phyloP scores from a whole-genome alignment of 148 eudicot genomes.

The Rhododendron ferrugineum region DNA sequence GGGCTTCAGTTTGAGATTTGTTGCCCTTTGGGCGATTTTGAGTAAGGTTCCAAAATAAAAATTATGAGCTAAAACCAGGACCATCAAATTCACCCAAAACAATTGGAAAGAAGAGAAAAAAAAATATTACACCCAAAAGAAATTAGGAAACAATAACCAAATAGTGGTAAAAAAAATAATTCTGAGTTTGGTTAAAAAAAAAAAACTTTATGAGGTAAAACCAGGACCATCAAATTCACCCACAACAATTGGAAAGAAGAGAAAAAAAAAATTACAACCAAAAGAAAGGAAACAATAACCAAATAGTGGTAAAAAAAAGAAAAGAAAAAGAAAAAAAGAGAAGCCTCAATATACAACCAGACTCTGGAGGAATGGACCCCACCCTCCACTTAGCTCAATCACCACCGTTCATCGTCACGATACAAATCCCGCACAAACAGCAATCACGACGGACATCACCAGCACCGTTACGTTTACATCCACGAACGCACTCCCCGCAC shows the following conservation, averaged over 20 bases:
- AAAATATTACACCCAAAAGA: background rate
- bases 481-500: slow-evolving; percentile 11
- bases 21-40: too few relatives aligned
- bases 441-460: background rate
- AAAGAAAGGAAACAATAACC: background rate
- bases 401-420: slow-evolving; percentile 17
- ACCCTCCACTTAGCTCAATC: background rate
- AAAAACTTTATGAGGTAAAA: background rate
- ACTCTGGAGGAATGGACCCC: background rate
- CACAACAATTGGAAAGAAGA: background rate
- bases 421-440: slow-evolving; percentile 6
- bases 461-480: slow-evolving; percentile 4
- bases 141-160: background rate
- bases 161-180: background rate
- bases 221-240: background rate
- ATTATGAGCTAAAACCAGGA: background rate
- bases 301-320: background rate
- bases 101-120: background rate
- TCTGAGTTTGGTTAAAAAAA: too few relatives aligned
- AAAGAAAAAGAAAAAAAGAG: background rate
- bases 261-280: background rate
- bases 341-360: slow-evolving; percentile 5
- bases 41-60: too few relatives aligned
- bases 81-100: background rate
- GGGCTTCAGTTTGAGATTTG: too few relatives aligned